phyloP scores from a whole-genome alignment of 306 rosid genomes.

The Prunus salicina region DNA sequence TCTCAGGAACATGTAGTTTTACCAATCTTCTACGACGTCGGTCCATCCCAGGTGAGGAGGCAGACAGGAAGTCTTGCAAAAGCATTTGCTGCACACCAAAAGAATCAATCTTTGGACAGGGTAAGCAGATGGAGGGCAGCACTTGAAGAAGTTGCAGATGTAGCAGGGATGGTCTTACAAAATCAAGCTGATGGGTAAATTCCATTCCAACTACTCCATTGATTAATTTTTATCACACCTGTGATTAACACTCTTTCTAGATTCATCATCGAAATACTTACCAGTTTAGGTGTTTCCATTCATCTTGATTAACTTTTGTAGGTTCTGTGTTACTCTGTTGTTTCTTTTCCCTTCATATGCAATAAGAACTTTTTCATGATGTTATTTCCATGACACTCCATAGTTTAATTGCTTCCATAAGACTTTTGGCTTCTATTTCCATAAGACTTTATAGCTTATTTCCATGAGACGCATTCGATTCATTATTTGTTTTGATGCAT shows the following conservation, averaged over 20 bases:
- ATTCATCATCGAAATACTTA: no score
- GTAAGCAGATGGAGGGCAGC: not conserved
- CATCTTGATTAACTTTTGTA: no score
- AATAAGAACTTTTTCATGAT: no score
- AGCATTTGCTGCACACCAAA: not conserved
- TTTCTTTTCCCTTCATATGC: no score
- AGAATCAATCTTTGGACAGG: not conserved
- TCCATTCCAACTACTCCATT: not conserved
- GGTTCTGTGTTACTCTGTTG: no score
- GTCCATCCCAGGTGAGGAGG: not conserved
- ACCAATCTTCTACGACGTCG: not conserved
- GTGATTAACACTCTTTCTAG: no score
- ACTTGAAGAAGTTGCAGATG: not conserved
- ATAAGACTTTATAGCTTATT: not conserved
- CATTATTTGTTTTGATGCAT: not conserved
- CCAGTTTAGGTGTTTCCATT: no score
- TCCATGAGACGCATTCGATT: not conserved
- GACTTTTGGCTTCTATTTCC: not conserved
- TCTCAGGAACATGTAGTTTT: not conserved
- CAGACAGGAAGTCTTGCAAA: not conserved
- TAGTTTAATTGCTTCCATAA: not conserved
- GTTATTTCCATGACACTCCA: no score
- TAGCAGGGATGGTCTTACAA: not conserved
- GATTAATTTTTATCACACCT: no score
- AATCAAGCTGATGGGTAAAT: not conserved